phyloP scores from a whole-genome alignment of 257 asterid genomes.

The Coffea eugenioides region DNA sequence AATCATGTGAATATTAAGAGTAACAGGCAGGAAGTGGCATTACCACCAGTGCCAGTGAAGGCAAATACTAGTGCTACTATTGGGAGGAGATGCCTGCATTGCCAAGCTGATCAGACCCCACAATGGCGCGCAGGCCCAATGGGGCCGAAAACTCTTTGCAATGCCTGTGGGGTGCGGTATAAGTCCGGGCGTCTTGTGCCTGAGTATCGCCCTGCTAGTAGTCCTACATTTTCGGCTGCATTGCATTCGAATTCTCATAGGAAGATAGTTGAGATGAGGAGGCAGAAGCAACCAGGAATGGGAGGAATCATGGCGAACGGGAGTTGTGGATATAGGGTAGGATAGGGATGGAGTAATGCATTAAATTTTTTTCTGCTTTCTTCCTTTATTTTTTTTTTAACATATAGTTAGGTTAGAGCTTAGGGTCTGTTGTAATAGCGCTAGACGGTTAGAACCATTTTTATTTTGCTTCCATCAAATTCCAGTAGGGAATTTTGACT shows the following conservation, averaged over 20 bases:
- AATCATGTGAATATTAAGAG: constrained; percentile 32
- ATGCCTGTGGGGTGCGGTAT: constrained; percentile 88
- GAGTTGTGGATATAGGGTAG: constrained; percentile 60
- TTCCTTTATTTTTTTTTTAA: constrained; percentile 19
- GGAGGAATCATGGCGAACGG: constrained; percentile 40
- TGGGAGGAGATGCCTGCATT: constrained; percentile 78
- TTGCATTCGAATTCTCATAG: constrained; percentile 85
- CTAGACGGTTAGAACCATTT: constrained; percentile 30
- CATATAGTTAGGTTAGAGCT: constrained; percentile 45
- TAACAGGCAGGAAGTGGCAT: constrained; percentile 25
- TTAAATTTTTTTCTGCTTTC: constrained; percentile 22
- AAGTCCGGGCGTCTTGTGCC: constrained; percentile 88
- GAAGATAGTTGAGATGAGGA: constrained; percentile 86
- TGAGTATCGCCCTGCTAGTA: constrained; percentile 84
- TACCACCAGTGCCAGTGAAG: constrained; percentile 26
- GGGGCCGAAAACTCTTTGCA: constrained; percentile 86
- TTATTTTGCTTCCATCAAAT: constrained; percentile 32
- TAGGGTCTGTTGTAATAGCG: constrained; percentile 39
- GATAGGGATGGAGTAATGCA: constrained; percentile 37
- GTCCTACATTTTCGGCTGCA: constrained; percentile 63
- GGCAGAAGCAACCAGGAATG: constrained; percentile 41
- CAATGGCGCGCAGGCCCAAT: constrained; percentile 92
- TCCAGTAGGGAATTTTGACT: constrained; percentile 35
- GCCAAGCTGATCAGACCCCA: constrained; percentile 81
- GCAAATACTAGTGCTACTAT: constrained; percentile 26